phyloP scores from a whole-genome alignment of 768 basidiomycete genomes.

The Macrolepiota fuliginosa region DNA sequence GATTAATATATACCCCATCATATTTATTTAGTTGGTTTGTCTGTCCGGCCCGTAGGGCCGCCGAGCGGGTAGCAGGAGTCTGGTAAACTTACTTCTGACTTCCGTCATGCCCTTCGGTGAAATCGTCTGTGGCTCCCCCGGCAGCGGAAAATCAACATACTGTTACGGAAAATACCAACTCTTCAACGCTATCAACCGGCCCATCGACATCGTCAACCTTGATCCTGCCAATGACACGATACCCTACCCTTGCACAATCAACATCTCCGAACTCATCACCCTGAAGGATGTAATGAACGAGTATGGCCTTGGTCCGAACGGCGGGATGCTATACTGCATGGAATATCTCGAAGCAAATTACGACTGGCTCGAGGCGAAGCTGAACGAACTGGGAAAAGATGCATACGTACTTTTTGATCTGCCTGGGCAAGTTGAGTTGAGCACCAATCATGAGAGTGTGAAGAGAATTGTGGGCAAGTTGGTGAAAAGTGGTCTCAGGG shows the following conservation, averaged over 20 bases:
- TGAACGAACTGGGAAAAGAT: constrained; percentile 65
- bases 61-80: too few relatives aligned
- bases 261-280: constrained; percentile 82
- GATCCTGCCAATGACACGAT: constrained; percentile 92
- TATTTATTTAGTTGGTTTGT: too few relatives aligned
- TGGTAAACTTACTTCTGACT: too few relatives aligned
- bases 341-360: constrained; percentile 95
- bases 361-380: constrained; percentile 77
- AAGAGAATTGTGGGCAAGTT: constrained; percentile 75
- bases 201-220: constrained; percentile 89
- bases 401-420: constrained; percentile 93
- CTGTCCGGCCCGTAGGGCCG: too few relatives aligned
- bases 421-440: constrained; percentile 96
- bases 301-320: constrained; percentile 89
- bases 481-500: constrained; percentile 77
- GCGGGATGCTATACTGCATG: constrained; percentile 94
- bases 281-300: constrained; percentile 85
- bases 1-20: too few relatives aligned
- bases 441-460: constrained; percentile 91
- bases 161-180: constrained; percentile 88
- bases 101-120: constrained; percentile 80
- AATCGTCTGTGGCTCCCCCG: constrained; percentile 82
- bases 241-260: constrained; percentile 88
- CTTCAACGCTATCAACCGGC: constrained; percentile 80
- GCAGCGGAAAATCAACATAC: constrained; percentile 87